These are phyloP conservation scores for Striga hermonthica DNA, from an alignment of 305 asterid genomes.

Conservation along the genomic window DNA sequence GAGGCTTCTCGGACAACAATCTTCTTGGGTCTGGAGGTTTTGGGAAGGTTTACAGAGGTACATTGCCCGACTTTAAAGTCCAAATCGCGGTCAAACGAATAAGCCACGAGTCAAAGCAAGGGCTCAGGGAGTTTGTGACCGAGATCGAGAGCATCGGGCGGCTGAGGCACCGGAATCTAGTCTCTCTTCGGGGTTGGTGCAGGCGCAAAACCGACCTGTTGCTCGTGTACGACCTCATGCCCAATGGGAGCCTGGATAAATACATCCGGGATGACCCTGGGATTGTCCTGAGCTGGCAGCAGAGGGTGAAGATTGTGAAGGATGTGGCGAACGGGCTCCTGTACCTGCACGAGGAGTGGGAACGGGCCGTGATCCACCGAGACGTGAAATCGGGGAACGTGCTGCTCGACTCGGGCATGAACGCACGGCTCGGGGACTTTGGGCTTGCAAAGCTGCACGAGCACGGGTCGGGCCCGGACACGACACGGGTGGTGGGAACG, in stretches of 20 bases:
- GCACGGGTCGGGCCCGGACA: conserved; percentile 51
- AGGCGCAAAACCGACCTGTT: conserved; percentile 38
- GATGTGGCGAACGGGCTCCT: conserved; percentile 60
- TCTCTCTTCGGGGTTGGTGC: conserved; percentile 48
- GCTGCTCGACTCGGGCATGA: conserved; percentile 51
- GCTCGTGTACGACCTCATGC: conserved; percentile 70
- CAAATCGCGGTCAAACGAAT: conserved; percentile 46
- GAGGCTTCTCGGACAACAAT: conserved; percentile 43
- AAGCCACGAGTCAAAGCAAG: conserved; percentile 44
- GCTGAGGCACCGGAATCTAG: conserved; percentile 49
- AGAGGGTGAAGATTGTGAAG: conserved; percentile 61
- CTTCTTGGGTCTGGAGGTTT: conserved; percentile 56
- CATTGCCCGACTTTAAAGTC: conserved; percentile 28
- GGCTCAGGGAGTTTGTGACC: conserved; percentile 40
- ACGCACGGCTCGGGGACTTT: conserved; percentile 66
- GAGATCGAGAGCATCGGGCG: conserved; percentile 45
- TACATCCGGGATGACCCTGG: conserved; percentile 47
- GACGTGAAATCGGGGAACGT: conserved; percentile 72
- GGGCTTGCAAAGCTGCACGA: conserved; percentile 72
- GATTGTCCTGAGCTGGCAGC: conserved; percentile 50
- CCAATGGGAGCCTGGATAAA: conserved; percentile 68
- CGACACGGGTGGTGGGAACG: conserved; percentile 72
- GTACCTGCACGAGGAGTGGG: conserved; percentile 68
- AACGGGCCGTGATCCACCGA: conserved; percentile 65
- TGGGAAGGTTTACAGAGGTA: conserved; percentile 56